Base-by-base conservation (phyloP, 1,284 basidiomycete genomes). In the Volvariella volvacea region DNA sequence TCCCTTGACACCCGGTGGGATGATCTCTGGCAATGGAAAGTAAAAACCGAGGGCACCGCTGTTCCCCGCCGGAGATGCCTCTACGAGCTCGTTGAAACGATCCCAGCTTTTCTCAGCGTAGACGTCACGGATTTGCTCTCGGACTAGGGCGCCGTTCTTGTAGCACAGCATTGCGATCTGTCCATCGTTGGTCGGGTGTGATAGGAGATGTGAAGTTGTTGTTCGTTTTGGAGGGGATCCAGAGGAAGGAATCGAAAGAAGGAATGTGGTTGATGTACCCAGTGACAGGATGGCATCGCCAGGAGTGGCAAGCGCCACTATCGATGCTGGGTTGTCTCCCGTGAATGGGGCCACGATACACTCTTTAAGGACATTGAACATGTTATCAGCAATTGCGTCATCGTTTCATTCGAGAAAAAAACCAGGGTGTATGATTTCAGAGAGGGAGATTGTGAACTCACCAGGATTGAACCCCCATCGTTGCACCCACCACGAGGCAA, bases 251-350 rank as follows among this genome's bases (percentile, higher is more conserved):
- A 81, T 84, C 2, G 88, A 87, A 40, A 94, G 74, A 16, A 94
- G 74, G 51, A 92, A 80, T 0, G 92, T 94, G 10, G 92, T 92
- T 0, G 89, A 92, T 4, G 92, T 96, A 22, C 92, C 92, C n/a
- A 95, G 74, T 8, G 89, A 92, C 22, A 95, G 75, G 32, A 95
- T 72, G 4, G 89, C 92, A 58, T 95, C 90, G 48, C 87, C 78
- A n/a, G 85, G 82, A n/a, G 72, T 71, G 3, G 81, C 83, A 41
- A 92, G 74, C 2, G 85, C 80, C 39, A 92, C 75, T 49, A 94
- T 81, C 2, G 90, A 92, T 1, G 90, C 89, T 2, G 92, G 87
- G 60, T 96, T 96, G 62, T 96, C 92, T 9, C 92, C 92, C 0
- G 91, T 94, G 55, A 92, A 90, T 0, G 90, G 88, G 10, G 86